Percentiles rank a stretch among this genome's conserved stretches.
These are phyloP conservation scores for Ophiocordyceps camponoti-rufipedis DNA, from an alignment of 2,329 filamentous ascomycete species.

Conservation along the genomic window DNA sequence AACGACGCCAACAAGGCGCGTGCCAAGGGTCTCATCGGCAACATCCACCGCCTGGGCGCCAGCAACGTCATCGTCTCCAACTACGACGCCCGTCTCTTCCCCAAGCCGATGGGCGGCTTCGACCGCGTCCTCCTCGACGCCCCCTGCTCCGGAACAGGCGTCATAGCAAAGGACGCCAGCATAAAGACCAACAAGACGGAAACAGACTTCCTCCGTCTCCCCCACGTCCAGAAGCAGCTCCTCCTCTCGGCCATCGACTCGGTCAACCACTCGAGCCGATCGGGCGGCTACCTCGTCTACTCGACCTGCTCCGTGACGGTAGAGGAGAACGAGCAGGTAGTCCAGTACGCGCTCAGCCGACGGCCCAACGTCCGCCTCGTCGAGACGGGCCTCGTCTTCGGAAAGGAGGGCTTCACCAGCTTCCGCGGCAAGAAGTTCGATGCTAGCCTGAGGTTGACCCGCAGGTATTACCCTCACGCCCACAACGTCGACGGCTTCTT, in stretches of 20 bases:
- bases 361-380: constrained; percentile 89
- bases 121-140: constrained; percentile 88
- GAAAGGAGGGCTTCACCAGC: constrained; percentile 78
- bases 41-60: constrained; percentile 85
- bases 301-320: constrained; percentile 91
- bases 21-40: constrained; percentile 93
- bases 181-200: constrained; percentile 98
- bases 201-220: constrained; percentile 81
- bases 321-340: constrained; percentile 79
- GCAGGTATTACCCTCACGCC: constrained; percentile 75
- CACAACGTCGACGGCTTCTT: constrained; percentile 98
- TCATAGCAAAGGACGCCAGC: constrained; percentile 90
- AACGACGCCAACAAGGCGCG: constrained; percentile 91
- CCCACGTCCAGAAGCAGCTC: constrained; percentile 89
- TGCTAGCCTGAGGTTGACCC: constrained; percentile 61
- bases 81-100: constrained; percentile 88
- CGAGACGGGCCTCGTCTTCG: constrained; percentile 77
- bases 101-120: constrained; percentile 86
- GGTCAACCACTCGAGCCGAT: constrained; percentile 78
- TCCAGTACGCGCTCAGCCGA: constrained; percentile 81
- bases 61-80: constrained; percentile 93
- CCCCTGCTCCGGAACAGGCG: constrained; percentile 89
- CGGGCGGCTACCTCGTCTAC: constrained; percentile 89
- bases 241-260: constrained; percentile 88
- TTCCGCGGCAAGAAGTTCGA: constrained; percentile 89